Conservation (phyloP, 2,329 filamentous ascomycete genomes). For the Curvularia lunata region DNA sequence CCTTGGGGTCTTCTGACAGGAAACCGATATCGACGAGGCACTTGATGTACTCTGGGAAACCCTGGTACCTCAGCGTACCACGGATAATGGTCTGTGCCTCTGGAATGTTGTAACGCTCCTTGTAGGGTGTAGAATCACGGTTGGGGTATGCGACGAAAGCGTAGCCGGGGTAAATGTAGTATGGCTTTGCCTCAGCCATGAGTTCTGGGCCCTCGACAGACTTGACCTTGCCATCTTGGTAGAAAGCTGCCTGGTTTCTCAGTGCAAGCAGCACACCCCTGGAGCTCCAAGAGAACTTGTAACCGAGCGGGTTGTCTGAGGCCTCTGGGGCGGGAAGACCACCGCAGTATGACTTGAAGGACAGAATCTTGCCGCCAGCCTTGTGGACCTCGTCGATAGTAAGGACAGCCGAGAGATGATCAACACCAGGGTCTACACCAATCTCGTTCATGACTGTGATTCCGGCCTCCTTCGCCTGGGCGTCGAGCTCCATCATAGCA, state of each 20-base stretch:
- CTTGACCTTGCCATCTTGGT: slow-evolving; percentile 77
- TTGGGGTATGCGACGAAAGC: slow-evolving; percentile 93
- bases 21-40: slow-evolving; percentile 89
- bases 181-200: slow-evolving; percentile 88
- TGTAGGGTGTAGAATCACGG: slow-evolving; percentile 86
- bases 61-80: slow-evolving; percentile 83
- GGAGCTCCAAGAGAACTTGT: slow-evolving; percentile 82
- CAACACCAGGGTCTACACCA: slow-evolving; percentile 69
- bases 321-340: slow-evolving; percentile 64
- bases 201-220: slow-evolving; percentile 66
- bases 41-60: slow-evolving; percentile 90
- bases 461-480: slow-evolving; percentile 82
- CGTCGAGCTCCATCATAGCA: slow-evolving; percentile 88
- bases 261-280: slow-evolving; percentile 88
- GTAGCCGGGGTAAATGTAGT: slow-evolving; percentile 87
- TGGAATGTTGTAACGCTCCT: slow-evolving; percentile 87
- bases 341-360: slow-evolving; percentile 80
- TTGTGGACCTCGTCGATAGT: slow-evolving; percentile 88
- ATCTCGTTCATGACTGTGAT: slow-evolving; percentile 96
- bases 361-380: slow-evolving; percentile 81
- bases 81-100: slow-evolving; percentile 88
- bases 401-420: slow-evolving; percentile 82
- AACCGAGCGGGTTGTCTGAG: slow-evolving; percentile 88
- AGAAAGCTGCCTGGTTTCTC: slow-evolving; percentile 83
- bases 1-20: slow-evolving; percentile 72